Base-by-base conservation (phyloP, 306 rosid species). In the Castanea sativa region DNA sequence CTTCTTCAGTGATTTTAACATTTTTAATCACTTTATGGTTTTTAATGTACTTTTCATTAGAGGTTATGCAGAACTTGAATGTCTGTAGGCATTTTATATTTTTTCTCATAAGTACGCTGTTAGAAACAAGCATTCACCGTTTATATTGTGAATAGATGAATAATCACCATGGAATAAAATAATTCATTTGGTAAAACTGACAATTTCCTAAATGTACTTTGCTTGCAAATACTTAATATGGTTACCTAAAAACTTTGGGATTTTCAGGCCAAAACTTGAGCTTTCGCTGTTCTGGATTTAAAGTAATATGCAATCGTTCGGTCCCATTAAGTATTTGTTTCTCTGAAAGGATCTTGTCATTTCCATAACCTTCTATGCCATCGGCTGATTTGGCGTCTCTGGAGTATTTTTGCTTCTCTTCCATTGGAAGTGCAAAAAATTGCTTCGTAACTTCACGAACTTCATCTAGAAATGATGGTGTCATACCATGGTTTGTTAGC, bases 291-390 rank as follows among this genome's bases (percentile, higher is more conserved):
- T 87, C 69, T 38, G 98, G 98, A 15, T 74, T 70, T 6, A 91
- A 86, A 1, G 21, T 38, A 8, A 91, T 84, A 80, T 81, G 87
- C 55, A 93, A 15, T 43, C 92, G 84, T 55, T 90, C 93, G 25
- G 74, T 84, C 94, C 98, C 91, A 25, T 93, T 94, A 51, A 93
- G 91, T 35, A 61, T 87, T 84, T 91, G 92, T 1, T 85, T 56
- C 32, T 83, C 68, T 16, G 87, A 79, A 41, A 75, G 76, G 23
- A 85, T 78, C 16, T 30, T 21, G 79, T 88, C 89, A n/a, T 75
- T 85, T 59, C 92, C 91, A 80, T 86, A 93, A 12, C 97, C 98
- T 85, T 93, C 89, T 11, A 78, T 1, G 0, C 30, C 64, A 15
- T 74, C 69, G 55, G 55, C 68, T 74, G 23, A 23, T 23, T 23